Evolutionary conservation across 352 stramenopile genomes (phyloP).

Genomic region (Globisporangium emineosum): DNA sequence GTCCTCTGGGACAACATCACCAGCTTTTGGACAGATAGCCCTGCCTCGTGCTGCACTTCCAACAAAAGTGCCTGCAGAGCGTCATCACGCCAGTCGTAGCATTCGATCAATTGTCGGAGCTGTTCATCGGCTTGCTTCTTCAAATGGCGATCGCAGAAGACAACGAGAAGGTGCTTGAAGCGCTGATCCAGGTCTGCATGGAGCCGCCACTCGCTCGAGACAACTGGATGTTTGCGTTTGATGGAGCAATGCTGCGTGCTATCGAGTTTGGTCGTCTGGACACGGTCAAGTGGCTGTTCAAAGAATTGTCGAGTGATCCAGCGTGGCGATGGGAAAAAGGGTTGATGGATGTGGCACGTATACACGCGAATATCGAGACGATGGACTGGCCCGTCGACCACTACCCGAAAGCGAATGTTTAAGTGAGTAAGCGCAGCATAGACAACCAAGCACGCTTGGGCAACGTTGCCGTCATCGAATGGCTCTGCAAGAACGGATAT

Average conservation of each 20-base stretch:
- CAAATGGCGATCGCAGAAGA: not conserved
- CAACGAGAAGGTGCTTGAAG: not conserved
- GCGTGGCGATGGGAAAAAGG: not conserved
- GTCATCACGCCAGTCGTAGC: not conserved
- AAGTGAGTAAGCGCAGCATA: not conserved
- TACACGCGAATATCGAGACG: not conserved
- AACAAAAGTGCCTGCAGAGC: not conserved
- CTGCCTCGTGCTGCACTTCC: not conserved
- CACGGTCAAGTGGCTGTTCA: not conserved
- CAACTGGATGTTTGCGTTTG: not conserved
- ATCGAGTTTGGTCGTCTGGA: not conserved
- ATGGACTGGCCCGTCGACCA: not conserved
- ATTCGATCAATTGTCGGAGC: not conserved
- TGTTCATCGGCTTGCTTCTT: not conserved
- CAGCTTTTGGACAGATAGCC: not conserved
- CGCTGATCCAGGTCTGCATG: not conserved
- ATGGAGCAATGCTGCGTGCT: not conserved
- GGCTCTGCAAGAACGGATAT: not conserved
- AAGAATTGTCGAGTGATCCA: not conserved
- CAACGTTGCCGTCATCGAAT: not conserved
- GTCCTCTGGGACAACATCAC: not conserved
- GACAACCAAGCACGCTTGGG: not conserved
- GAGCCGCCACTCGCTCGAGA: not conserved
- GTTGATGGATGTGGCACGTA: not conserved
- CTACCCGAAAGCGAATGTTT: not conserved